A percentile compares a stretch with the other conserved stretches of the same genome.
Evolutionary conservation across 106 monocot genomes (phyloP).

Genomic region (Dioscorea zingiberensis): DNA sequence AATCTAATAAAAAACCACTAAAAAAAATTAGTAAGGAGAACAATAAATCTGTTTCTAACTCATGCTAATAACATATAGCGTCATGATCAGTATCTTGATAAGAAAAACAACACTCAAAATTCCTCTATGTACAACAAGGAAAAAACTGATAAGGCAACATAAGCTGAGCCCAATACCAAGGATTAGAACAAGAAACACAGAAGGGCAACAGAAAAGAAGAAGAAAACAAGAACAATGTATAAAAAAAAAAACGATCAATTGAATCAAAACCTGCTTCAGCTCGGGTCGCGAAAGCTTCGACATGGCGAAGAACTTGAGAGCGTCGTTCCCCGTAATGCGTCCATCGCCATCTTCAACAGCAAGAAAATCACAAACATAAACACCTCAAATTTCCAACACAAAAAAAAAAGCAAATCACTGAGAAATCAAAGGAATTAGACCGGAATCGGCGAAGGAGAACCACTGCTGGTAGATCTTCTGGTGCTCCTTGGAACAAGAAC

Average conservation of each 20-base stretch:
- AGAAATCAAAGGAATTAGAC: slow-evolving; percentile 15
- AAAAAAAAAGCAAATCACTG: background rate
- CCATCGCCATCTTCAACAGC: slow-evolving; percentile 48
- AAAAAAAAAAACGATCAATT: background rate
- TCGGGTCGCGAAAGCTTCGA: slow-evolving; percentile 47
- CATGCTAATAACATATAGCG: no score
- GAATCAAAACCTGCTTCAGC: slow-evolving; percentile 49
- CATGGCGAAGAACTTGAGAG: slow-evolving; percentile 63
- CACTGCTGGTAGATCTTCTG: slow-evolving; percentile 51
- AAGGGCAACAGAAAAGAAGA: no score
- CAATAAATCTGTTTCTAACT: no score
- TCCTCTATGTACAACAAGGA: no score
- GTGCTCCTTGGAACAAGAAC: slow-evolving; percentile 29
- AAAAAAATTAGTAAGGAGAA: no score
- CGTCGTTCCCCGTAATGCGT: slow-evolving; percentile 42
- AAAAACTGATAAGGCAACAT: no score
- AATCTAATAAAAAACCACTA: no score
- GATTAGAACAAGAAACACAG: no score
- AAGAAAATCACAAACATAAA: background rate
- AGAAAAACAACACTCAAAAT: no score
- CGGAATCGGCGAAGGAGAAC: slow-evolving; percentile 75
- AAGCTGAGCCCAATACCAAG: no score
- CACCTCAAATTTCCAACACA: background rate
- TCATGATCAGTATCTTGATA: no score
- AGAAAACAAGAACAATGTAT: background rate